Conservation (phyloP, 2,329 filamentous ascomycete species). For the Fusarium foetens region DNA sequence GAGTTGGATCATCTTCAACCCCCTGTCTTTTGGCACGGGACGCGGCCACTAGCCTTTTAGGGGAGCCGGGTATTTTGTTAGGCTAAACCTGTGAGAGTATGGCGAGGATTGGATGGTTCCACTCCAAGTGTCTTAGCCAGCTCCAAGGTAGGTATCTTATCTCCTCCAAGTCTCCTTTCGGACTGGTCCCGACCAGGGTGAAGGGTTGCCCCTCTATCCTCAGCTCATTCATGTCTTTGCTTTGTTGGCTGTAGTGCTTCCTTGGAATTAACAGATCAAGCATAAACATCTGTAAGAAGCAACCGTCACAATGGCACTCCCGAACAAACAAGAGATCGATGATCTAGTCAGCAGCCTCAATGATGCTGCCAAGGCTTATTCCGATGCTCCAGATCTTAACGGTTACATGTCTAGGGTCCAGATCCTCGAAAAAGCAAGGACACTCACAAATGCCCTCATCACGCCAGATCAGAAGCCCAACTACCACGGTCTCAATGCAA, state of each 20-base stretch:
- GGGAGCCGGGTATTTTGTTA: background rate
- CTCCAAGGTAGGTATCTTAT: background rate
- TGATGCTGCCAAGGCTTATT: constrained; percentile 36
- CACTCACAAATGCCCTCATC: constrained; percentile 43
- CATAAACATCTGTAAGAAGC: background rate
- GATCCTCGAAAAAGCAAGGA: constrained; percentile 43
- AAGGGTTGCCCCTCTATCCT: background rate
- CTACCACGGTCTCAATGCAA: constrained; percentile 48
- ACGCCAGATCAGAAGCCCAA: constrained; percentile 47
- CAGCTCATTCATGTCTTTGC: background rate
- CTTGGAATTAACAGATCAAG: background rate
- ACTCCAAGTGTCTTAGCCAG: background rate
- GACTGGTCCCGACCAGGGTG: background rate
- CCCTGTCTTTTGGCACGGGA: background rate
- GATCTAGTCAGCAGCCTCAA: constrained; percentile 33
- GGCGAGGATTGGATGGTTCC: background rate
- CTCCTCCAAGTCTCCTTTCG: background rate
- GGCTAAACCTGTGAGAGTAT: constrained; percentile 7
- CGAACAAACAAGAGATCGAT: constrained; percentile 33
- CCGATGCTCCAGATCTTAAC: constrained; percentile 37
- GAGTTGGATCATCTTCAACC: background rate
- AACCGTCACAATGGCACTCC: constrained; percentile 23
- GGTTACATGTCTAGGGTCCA: constrained; percentile 43
- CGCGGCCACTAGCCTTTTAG: background rate
- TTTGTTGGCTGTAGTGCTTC: background rate